Evolutionary conservation across 2,329 filamentous ascomycete species (phyloP).

Genomic region (Penicillium aurantiogriseum): DNA sequence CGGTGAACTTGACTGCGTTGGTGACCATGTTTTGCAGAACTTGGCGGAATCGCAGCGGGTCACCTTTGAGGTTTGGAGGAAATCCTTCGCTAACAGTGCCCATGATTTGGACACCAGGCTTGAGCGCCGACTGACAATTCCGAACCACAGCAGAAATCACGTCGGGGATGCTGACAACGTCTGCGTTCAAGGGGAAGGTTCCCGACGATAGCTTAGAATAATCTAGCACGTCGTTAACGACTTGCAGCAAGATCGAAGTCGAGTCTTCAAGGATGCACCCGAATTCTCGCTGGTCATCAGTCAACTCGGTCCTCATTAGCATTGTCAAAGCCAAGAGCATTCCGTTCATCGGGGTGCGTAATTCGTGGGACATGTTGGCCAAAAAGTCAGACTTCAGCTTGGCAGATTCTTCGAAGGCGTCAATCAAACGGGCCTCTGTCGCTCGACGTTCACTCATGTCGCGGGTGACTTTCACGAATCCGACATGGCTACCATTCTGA

Average conservation of each 20-base stretch:
- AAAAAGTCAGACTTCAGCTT: conserved; percentile 62
- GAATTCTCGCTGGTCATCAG: conserved; percentile 56
- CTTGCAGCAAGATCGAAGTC: conserved; percentile 56
- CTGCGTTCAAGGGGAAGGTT: conserved; percentile 57
- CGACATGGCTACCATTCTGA: conserved; percentile 53
- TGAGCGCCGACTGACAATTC: conserved; percentile 49
- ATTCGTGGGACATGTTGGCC: conserved; percentile 64
- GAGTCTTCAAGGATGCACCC: conserved; percentile 60
- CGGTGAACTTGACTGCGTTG: conserved; percentile 64
- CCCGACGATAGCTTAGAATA: conserved; percentile 63
- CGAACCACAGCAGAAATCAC: conserved; percentile 51
- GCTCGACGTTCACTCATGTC: conserved; percentile 58
- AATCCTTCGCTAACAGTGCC: conserved; percentile 46
- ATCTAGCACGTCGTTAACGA: conserved; percentile 67
- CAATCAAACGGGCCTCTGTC: conserved; percentile 55
- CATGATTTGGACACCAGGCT: conserved; percentile 49
- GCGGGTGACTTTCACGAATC: conserved; percentile 60
- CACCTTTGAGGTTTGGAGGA: conserved; percentile 53
- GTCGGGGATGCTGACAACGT: conserved; percentile 50
- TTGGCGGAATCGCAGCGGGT: conserved; percentile 60
- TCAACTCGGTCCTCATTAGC: conserved; percentile 55
- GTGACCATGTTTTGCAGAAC: conserved; percentile 62
- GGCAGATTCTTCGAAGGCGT: conserved; percentile 62
- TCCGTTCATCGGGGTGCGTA: conserved; percentile 64
- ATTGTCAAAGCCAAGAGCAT: conserved; percentile 60